phyloP scores from a whole-genome alignment of 2,329 filamentous ascomycete genomes.

The Rhinocladiella similis region DNA sequence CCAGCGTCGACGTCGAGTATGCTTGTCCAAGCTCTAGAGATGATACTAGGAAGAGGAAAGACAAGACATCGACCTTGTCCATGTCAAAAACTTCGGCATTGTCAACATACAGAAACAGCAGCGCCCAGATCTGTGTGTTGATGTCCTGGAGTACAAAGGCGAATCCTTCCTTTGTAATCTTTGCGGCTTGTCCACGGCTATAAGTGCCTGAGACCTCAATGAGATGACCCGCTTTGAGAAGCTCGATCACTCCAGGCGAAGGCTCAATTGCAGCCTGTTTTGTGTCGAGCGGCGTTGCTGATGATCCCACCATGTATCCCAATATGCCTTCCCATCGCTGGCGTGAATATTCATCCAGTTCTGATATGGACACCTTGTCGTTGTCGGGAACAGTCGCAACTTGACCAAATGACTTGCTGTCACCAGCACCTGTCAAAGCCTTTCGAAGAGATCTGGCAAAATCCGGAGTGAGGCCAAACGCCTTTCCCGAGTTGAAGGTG shows the following conservation, averaged over 20 bases:
- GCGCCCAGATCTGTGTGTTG: slow-evolving; percentile 95
- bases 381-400: slow-evolving; percentile 67
- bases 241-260: slow-evolving; percentile 77
- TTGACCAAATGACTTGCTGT: slow-evolving; percentile 87
- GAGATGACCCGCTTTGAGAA: slow-evolving; percentile 77
- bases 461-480: slow-evolving; percentile 74
- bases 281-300: slow-evolving; percentile 19
- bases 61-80: slow-evolving; percentile 90
- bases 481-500: slow-evolving; percentile 60
- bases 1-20: slow-evolving; percentile 83
- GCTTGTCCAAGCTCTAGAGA: slow-evolving; percentile 88
- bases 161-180: slow-evolving; percentile 91
- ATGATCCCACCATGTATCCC: slow-evolving; percentile 79
- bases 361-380: slow-evolving; percentile 65
- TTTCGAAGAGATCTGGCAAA: slow-evolving; percentile 82
- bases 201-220: slow-evolving; percentile 57
- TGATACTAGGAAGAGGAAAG: slow-evolving; percentile 93
- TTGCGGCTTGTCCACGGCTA: slow-evolving; percentile 52
- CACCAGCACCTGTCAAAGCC: slow-evolving; percentile 82
- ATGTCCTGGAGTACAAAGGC: slow-evolving; percentile 92
- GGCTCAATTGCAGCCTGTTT: slow-evolving; percentile 41
- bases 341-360: slow-evolving; percentile 81
- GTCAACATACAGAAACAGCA: slow-evolving; percentile 90
- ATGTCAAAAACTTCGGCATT: slow-evolving; percentile 73
- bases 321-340: slow-evolving; percentile 94